Conservation (phyloP, 768 basidiomycete genomes). For the Mycena galericulata region DNA sequence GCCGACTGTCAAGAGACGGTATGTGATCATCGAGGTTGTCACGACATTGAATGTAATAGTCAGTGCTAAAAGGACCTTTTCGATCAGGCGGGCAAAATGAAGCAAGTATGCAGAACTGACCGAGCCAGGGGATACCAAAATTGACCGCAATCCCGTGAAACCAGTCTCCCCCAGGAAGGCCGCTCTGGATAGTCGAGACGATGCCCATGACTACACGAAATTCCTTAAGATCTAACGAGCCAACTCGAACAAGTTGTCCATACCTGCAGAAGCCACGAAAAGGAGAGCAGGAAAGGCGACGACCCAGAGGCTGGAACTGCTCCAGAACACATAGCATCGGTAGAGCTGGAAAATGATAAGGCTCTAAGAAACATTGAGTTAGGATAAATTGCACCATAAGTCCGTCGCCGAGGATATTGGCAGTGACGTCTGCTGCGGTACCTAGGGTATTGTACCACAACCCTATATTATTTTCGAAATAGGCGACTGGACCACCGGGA, state of each 20-base stretch:
- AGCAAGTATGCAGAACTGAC: slow-evolving; percentile 33
- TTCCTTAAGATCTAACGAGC: neutral
- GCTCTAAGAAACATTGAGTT: neutral
- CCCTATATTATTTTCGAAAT: slow-evolving; percentile 37
- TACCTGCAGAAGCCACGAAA: slow-evolving; percentile 35
- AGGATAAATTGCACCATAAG: slow-evolving; percentile 42
- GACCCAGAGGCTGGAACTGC: slow-evolving; percentile 3
- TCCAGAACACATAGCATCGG: slow-evolving; percentile 49
- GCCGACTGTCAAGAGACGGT: slow-evolving; percentile 42
- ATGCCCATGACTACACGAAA: slow-evolving; percentile 43
- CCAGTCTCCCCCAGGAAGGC: slow-evolving; percentile 42
- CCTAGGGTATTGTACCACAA: slow-evolving; percentile 50
- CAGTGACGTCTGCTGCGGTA: slow-evolving; percentile 36
- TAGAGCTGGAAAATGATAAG: slow-evolving; percentile 37
- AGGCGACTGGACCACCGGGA: slow-evolving; percentile 49
- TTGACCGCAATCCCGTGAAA: slow-evolving; percentile 41
- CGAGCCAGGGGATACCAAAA: slow-evolving; percentile 44
- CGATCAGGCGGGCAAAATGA: slow-evolving; percentile 30
- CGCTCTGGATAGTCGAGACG: slow-evolving; percentile 42
- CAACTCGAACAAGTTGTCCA: neutral
- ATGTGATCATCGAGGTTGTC: slow-evolving; percentile 44
- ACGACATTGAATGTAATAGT: slow-evolving; percentile 45
- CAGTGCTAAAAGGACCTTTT: slow-evolving; percentile 35
- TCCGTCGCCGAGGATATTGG: slow-evolving; percentile 49
- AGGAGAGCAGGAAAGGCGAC: slow-evolving; percentile 35